Evolutionary conservation across 768 basidiomycete species (phyloP).

Genomic region (Epithele typhae): DNA sequence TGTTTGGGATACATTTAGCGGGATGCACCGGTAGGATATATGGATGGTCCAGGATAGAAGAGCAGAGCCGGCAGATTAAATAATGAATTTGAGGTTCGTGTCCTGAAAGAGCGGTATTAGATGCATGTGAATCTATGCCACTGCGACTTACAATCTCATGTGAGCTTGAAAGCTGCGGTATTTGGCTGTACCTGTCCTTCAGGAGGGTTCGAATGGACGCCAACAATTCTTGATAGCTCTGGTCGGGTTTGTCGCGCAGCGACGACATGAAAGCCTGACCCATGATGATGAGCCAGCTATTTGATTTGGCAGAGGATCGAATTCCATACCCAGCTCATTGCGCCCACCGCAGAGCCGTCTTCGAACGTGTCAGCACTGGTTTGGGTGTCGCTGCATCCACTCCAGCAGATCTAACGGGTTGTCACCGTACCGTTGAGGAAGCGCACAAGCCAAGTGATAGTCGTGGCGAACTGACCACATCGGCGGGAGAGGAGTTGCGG

Average conservation of each 20-base stretch:
- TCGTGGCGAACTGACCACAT: constrained; percentile 68
- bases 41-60: too few relatives aligned
- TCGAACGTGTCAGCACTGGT: constrained; percentile 78
- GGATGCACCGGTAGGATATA: too few relatives aligned
- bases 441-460: too few relatives aligned
- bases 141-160: constrained; percentile 51
- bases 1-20: too few relatives aligned
- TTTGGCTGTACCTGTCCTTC: constrained; percentile 60
- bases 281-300: neutral
- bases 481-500: constrained; percentile 69
- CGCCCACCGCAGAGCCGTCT: constrained; percentile 63
- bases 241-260: constrained; percentile 46
- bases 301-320: neutral
- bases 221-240: constrained; percentile 58
- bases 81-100: too few relatives aligned
- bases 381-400: constrained; percentile 76
- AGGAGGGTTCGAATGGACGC: constrained; percentile 53
- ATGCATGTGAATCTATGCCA: neutral
- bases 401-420: constrained; percentile 89
- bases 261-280: neutral
- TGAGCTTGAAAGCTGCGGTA: constrained; percentile 69
- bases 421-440: too few relatives aligned
- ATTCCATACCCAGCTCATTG: constrained; percentile 64
- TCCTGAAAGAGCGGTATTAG: too few relatives aligned
- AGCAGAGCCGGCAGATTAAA: too few relatives aligned